Evolutionary conservation across 1,284 basidiomycete genomes (phyloP).

Genomic region (Ganoderma lingzhi): DNA sequence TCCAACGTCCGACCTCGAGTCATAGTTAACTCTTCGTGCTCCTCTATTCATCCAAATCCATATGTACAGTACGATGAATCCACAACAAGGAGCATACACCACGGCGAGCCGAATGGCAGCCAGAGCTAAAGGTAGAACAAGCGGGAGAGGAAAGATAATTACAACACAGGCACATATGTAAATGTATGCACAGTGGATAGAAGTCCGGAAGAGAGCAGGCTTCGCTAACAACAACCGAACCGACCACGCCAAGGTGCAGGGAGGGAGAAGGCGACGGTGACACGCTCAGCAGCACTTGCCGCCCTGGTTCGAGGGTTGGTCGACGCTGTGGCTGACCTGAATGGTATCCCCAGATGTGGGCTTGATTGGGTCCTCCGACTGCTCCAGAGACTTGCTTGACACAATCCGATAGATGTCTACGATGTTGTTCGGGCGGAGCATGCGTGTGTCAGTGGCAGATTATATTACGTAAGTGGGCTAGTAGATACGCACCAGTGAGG

Average conservation of each 20-base stretch:
- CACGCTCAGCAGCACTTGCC: constrained; percentile 52
- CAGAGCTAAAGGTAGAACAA: constrained; percentile 10
- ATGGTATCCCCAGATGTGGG: constrained; percentile 79
- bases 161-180: constrained; percentile 38
- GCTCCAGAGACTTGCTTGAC: constrained; percentile 89
- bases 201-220: constrained; percentile 12
- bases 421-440: no score
- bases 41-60: constrained; percentile 25
- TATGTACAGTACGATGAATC: constrained; percentile 31
- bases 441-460: not conserved
- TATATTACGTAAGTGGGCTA: not conserved
- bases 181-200: constrained; percentile 35
- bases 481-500: constrained; percentile 77
- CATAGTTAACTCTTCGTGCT: constrained; percentile 5
- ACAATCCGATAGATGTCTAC: constrained; percentile 96
- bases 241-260: constrained; percentile 8
- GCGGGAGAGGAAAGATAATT: constrained; percentile 32
- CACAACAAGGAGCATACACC: constrained; percentile 31
- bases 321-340: constrained; percentile 71
- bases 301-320: constrained; percentile 46
- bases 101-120: constrained; percentile 11
- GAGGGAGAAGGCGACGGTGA: not conserved
- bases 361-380: constrained; percentile 75
- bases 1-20: not conserved
- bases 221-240: constrained; percentile 4